phyloP scores from a whole-genome alignment of 352 stramenopile genomes.

The Phytophthora foliorum region DNA sequence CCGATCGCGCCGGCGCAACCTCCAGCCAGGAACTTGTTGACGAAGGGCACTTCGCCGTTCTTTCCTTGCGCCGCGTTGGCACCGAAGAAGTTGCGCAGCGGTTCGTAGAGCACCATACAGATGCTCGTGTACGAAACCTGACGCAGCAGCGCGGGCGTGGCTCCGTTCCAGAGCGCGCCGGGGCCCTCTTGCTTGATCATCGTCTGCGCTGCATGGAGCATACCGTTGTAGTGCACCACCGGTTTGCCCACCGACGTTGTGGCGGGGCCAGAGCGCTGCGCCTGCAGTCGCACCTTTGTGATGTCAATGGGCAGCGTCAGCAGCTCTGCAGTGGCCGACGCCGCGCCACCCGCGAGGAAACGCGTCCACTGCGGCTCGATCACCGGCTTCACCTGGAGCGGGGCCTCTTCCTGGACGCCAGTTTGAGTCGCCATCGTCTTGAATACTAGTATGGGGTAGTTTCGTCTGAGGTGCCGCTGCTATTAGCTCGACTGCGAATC shows the following conservation, averaged over 20 bases:
- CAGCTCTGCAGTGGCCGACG: constrained; percentile 79
- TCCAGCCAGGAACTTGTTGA: constrained; percentile 86
- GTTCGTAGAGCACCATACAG: constrained; percentile 89
- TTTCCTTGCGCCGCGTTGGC: constrained; percentile 45
- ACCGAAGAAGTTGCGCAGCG: constrained; percentile 79
- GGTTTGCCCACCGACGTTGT: constrained; percentile 34
- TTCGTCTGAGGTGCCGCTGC: not conserved
- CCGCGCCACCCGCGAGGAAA: constrained; percentile 75
- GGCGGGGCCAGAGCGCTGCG: constrained; percentile 54
- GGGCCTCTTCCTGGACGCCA: constrained; percentile 38
- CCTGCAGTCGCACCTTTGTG: constrained; percentile 88
- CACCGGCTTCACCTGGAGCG: constrained; percentile 49
- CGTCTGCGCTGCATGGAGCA: constrained; percentile 74
- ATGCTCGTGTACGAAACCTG: constrained; percentile 91
- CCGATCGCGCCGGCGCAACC: constrained; percentile 82
- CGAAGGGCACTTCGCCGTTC: constrained; percentile 70
- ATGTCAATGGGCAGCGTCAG: constrained; percentile 89
- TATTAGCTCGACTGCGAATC: constrained; percentile 18
- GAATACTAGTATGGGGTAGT: not conserved
- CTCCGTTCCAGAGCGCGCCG: constrained; percentile 78
- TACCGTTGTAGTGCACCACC: constrained; percentile 74
- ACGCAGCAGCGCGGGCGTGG: constrained; percentile 78
- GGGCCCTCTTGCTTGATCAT: constrained; percentile 79
- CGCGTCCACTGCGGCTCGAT: constrained; percentile 75
- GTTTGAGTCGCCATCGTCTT: constrained; percentile 47